phyloP scores from a whole-genome alignment of 2,329 filamentous ascomycete species.

The Penicillium sp. region DNA sequence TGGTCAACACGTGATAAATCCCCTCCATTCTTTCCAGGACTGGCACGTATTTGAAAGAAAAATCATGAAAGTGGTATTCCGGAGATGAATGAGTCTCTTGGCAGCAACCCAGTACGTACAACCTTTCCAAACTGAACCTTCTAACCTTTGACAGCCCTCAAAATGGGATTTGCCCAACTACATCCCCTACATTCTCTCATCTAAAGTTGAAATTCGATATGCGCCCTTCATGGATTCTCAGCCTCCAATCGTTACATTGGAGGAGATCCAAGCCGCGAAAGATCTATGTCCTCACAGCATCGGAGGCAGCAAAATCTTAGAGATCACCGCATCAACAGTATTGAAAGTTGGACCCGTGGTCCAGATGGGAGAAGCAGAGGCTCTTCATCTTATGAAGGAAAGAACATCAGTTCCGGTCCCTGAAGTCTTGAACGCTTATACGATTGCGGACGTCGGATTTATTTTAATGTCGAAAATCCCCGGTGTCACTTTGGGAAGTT shows the following conservation, averaged over 20 bases:
- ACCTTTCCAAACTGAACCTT: too few species aligned
- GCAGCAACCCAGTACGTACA: too few species aligned
- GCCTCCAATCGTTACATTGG: conserved; percentile 6
- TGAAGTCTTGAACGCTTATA: conserved; percentile 12
- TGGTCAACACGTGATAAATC: too few species aligned
- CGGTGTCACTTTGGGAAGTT: conserved; percentile 5
- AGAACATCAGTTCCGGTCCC: conserved; percentile 9
- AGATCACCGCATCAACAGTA: conserved; percentile 6
- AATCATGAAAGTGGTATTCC: too few species aligned
- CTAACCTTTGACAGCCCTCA: too few species aligned
- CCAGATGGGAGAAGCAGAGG: conserved; percentile 11
- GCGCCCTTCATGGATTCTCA: conserved; percentile 1
- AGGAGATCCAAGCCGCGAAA: conserved; percentile 9
- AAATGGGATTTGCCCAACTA: neutral
- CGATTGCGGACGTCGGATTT: conserved; percentile 9
- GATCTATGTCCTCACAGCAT: conserved; percentile 8
- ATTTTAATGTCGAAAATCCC: conserved; percentile 13
- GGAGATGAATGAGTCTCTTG: too few species aligned
- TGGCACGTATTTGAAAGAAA: too few species aligned
- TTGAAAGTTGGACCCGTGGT: conserved; percentile 8
- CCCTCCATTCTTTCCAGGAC: too few species aligned
- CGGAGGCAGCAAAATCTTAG: conserved; percentile 10
- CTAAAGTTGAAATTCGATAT: neutral
- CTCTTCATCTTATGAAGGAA: conserved; percentile 5
- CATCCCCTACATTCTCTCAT: neutral